Conservation (phyloP, 352 stramenopile genomes). For the Pythium volutum region DNA sequence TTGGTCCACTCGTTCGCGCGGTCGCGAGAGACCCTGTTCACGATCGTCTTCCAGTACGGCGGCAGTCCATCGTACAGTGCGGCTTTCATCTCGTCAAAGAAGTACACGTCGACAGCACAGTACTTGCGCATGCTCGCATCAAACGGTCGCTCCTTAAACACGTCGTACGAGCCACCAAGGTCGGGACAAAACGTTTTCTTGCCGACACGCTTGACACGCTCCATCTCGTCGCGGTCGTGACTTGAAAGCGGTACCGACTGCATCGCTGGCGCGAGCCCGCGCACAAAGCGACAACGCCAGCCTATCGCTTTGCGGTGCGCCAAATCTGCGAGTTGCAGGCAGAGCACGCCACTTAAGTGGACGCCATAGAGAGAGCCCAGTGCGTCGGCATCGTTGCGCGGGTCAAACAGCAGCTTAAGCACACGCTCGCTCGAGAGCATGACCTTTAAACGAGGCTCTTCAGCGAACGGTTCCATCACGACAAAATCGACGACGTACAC, state of each 20-base stretch:
- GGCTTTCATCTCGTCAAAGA: conserved; percentile 7
- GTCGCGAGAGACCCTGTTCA: no score
- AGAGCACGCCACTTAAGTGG: neutral
- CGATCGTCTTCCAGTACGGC: no score
- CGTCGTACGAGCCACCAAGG: neutral
- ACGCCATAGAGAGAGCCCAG: conserved; percentile 2
- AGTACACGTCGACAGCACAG: conserved; percentile 5
- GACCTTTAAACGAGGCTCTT: neutral
- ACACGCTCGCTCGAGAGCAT: neutral
- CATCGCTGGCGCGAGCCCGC: neutral
- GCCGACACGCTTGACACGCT: neutral
- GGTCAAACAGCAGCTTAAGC: conserved; percentile 6
- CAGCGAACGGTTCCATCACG: neutral
- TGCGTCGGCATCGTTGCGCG: conserved; percentile 5
- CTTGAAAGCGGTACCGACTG: neutral
- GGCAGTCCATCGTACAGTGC: neutral
- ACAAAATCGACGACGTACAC: conserved; percentile 9
- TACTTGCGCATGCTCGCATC: neutral
- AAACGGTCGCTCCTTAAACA: conserved; percentile 1
- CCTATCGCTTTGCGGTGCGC: neutral
- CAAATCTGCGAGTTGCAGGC: neutral
- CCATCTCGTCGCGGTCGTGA: neutral
- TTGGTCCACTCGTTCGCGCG: no score
- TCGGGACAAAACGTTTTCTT: no score
- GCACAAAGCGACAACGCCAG: neutral